Conservation (phyloP, 1,139 yeast species). For the Sugiyamaella paludigena region DNA sequence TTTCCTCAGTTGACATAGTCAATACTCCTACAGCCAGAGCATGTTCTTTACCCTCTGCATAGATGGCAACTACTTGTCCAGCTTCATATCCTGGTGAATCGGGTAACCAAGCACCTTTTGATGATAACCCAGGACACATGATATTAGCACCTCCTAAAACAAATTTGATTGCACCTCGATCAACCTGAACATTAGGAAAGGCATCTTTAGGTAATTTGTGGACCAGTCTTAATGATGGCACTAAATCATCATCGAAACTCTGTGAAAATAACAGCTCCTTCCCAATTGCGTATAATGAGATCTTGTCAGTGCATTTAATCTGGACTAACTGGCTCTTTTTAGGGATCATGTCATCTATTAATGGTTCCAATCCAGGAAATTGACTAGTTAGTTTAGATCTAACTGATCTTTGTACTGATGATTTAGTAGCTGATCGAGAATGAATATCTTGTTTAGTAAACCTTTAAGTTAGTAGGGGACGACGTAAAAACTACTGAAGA, state of each 20-base stretch:
- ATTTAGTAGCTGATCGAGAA: slow-evolving; percentile 86
- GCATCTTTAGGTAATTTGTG: slow-evolving; percentile 54
- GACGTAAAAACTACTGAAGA: too few relatives aligned
- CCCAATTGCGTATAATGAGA: slow-evolving; percentile 73
- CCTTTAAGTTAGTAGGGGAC: slow-evolving; percentile 2
- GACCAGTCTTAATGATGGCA: slow-evolving; percentile 73
- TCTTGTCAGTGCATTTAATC: slow-evolving; percentile 85
- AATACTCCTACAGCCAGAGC: slow-evolving; percentile 89
- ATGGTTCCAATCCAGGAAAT: slow-evolving; percentile 69
- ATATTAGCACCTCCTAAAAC: slow-evolving; percentile 92
- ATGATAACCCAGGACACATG: slow-evolving; percentile 97
- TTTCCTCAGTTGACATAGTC: slow-evolving; percentile 86
- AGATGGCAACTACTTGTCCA: slow-evolving; percentile 72
- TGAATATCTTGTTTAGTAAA: slow-evolving; percentile 85
- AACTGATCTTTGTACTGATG: slow-evolving; percentile 85
- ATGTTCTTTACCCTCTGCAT: slow-evolving; percentile 90
- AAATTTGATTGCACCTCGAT: slow-evolving; percentile 94
- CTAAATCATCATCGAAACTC: slow-evolving; percentile 71
- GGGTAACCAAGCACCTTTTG: slow-evolving; percentile 84
- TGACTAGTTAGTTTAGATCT: slow-evolving; percentile 68
- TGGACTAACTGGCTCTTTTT: slow-evolving; percentile 84
- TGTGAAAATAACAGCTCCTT: slow-evolving; percentile 76
- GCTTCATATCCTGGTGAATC: slow-evolving; percentile 50
- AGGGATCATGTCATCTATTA: slow-evolving; percentile 80
- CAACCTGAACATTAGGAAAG: slow-evolving; percentile 87